A percentile compares a stretch with the other conserved stretches of the same genome.
Conservation (phyloP, 805 yeast genomes). For the Candida ipomoeae region DNA sequence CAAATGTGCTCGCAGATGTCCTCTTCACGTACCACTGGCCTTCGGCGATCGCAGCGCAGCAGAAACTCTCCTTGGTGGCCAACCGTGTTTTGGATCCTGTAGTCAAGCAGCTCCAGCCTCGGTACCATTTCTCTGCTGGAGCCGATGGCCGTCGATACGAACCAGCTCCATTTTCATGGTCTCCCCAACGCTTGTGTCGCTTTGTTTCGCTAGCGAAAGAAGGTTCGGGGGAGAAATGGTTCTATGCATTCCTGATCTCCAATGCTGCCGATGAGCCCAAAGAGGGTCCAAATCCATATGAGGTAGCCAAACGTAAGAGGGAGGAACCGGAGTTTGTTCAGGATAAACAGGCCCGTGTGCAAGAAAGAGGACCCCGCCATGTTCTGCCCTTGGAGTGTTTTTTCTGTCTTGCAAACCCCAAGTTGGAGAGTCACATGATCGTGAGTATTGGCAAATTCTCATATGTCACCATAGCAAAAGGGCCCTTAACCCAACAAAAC, state of each 20-base stretch:
- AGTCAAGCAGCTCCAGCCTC: slow-evolving; percentile 47
- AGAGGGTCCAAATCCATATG: slow-evolving; percentile 21
- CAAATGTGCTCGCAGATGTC: slow-evolving; percentile 39
- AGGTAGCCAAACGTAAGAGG: slow-evolving; percentile 2
- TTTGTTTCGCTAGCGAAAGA: slow-evolving; percentile 62
- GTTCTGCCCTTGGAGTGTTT: slow-evolving; percentile 66
- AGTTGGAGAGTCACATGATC: slow-evolving; percentile 74
- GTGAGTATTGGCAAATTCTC: slow-evolving; percentile 64
- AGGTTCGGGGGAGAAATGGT: slow-evolving; percentile 59
- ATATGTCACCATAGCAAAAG: slow-evolving; percentile 78
- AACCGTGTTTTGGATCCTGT: slow-evolving; percentile 42
- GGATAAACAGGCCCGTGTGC: background rate
- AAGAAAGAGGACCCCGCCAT: slow-evolving; percentile 12
- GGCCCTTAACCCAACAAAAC: slow-evolving; percentile 64
- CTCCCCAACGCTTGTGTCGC: slow-evolving; percentile 44
- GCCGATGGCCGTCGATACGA: slow-evolving; percentile 49
- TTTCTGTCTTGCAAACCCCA: slow-evolving; percentile 79
- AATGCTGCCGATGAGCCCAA: slow-evolving; percentile 18
- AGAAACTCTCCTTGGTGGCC: slow-evolving; percentile 43
- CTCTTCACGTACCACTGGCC: slow-evolving; percentile 64
- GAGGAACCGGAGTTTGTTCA: background rate
- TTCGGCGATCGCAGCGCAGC: slow-evolving; percentile 41
- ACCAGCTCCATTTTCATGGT: slow-evolving; percentile 57
- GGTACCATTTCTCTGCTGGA: slow-evolving; percentile 65
- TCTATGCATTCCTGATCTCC: slow-evolving; percentile 58